These are phyloP conservation scores for Candida anglica DNA, from an alignment of 805 yeast species.

Conservation along the genomic window DNA sequence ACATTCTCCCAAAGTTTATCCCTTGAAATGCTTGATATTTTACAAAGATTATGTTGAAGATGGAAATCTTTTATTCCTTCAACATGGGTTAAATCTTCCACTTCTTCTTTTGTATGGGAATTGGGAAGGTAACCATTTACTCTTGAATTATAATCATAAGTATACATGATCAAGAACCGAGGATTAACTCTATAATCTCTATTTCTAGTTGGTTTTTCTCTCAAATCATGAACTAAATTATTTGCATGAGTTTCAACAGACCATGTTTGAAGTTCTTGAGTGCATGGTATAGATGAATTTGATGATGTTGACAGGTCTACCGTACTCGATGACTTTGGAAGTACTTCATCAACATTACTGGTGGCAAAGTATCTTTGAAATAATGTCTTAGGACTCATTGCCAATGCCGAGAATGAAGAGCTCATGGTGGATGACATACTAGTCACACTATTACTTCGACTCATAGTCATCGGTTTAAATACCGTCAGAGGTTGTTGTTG, in stretches of 20 bases:
- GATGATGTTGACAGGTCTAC: no score
- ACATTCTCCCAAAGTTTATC: slow-evolving; percentile 54
- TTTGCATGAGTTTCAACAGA: not conserved
- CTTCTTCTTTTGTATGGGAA: slow-evolving; percentile 9
- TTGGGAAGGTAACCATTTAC: slow-evolving; percentile 23
- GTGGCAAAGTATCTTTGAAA: no score
- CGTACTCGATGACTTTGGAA: no score
- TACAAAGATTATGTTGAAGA: slow-evolving; percentile 19
- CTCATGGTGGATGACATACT: no score
- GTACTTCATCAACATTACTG: no score
- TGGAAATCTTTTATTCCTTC: slow-evolving; percentile 22
- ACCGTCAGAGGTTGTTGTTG: no score
- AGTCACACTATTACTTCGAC: no score
- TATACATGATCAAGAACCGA: slow-evolving; percentile 44
- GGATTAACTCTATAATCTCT: slow-evolving; percentile 52
- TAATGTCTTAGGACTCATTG: no score
- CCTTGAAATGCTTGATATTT: slow-evolving; percentile 39
- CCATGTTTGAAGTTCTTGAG: not conserved
- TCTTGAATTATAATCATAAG: slow-evolving; percentile 45
- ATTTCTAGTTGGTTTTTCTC: slow-evolving; percentile 8
- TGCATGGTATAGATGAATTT: no score
- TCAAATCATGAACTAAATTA: not conserved
- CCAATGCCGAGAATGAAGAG: no score
- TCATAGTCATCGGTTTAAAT: no score
- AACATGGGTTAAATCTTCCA: slow-evolving; percentile 10